These are phyloP conservation scores for Plasmodium coatneyi DNA, from an alignment of 169 alveolate genomes.

Conservation along the genomic window DNA sequence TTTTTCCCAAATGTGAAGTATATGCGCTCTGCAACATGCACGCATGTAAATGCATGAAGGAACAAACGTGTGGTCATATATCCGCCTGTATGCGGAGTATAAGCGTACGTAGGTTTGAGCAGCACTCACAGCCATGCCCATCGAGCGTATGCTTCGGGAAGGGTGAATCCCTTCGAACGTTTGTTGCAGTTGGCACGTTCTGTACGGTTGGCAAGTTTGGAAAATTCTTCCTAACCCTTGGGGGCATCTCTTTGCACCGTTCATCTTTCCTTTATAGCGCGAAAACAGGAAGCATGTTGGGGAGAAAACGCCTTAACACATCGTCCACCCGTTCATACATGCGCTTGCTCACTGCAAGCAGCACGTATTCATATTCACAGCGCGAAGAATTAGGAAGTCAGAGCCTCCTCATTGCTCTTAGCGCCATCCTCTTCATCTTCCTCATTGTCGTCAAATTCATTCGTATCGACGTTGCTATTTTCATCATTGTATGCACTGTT, in stretches of 20 bases:
- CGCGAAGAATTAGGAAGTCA: conserved; percentile 39
- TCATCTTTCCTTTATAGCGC: neutral
- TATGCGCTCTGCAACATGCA: neutral
- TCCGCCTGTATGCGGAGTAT: neutral
- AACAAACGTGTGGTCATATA: neutral
- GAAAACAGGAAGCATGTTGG: neutral
- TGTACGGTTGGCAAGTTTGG: neutral
- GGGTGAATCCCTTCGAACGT: neutral
- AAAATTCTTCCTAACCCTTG: neutral
- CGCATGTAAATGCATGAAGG: neutral
- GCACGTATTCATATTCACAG: neutral
- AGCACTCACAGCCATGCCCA: neutral
- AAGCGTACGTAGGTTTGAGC: neutral
- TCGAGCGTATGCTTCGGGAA: neutral
- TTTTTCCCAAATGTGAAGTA: conserved; percentile 3
- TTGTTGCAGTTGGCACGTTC: neutral
- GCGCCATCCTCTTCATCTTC: conserved; percentile 84
- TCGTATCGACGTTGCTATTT: conserved; percentile 70
- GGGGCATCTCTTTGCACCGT: neutral
- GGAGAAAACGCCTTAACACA: neutral
- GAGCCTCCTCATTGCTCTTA: conserved; percentile 78
- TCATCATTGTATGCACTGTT: conserved; percentile 76
- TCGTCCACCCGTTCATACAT: neutral
- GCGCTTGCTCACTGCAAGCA: neutral
- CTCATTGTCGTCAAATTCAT: conserved; percentile 85